Conservation (phyloP, 495 filamentous ascomycete species). For the Chlorociboria aeruginascens region DNA sequence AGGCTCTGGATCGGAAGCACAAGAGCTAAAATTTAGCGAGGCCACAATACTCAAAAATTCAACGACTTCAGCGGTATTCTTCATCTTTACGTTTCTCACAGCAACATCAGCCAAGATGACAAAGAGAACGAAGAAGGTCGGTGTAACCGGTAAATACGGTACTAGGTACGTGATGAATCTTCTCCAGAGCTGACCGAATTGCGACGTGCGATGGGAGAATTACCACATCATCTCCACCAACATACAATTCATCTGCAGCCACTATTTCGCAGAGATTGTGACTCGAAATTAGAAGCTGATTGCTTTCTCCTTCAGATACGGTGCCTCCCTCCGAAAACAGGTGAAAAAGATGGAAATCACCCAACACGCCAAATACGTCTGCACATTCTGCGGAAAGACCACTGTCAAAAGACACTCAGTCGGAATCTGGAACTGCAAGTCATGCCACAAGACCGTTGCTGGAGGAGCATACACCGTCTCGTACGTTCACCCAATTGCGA, state of each 20-base stretch:
- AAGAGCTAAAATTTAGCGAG: background rate
- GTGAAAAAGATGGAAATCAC: slow-evolving; percentile 99
- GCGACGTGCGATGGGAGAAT: background rate
- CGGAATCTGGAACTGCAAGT: slow-evolving; percentile 94
- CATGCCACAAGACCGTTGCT: slow-evolving; percentile 88
- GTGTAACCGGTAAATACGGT: slow-evolving; percentile 54
- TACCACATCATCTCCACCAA: background rate
- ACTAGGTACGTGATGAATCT: slow-evolving; percentile 33
- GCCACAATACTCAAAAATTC: slow-evolving; percentile 5
- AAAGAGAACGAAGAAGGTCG: slow-evolving; percentile 98
- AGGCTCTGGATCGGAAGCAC: slow-evolving; percentile 2
- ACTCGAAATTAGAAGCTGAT: background rate
- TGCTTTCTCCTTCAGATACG: slow-evolving; percentile 52
- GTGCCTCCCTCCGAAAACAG: slow-evolving; percentile 99
- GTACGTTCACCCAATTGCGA: slow-evolving; percentile 46
- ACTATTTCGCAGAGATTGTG: background rate
- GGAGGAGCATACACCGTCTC: slow-evolving; percentile 95
- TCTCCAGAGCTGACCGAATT: background rate
- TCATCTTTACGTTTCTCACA: slow-evolving; percentile 16
- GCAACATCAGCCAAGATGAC: slow-evolving; percentile 60
- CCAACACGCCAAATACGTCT: slow-evolving; percentile 88
- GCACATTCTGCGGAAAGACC: slow-evolving; percentile 91
- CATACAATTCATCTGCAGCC: background rate
- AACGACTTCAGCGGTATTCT: slow-evolving; percentile 8
- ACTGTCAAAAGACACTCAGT: slow-evolving; percentile 84